A percentile compares a stretch with the other conserved stretches of the same genome.
phyloP scores from a whole-genome alignment of 768 basidiomycete genomes.

The Lactarius hatsudake region DNA sequence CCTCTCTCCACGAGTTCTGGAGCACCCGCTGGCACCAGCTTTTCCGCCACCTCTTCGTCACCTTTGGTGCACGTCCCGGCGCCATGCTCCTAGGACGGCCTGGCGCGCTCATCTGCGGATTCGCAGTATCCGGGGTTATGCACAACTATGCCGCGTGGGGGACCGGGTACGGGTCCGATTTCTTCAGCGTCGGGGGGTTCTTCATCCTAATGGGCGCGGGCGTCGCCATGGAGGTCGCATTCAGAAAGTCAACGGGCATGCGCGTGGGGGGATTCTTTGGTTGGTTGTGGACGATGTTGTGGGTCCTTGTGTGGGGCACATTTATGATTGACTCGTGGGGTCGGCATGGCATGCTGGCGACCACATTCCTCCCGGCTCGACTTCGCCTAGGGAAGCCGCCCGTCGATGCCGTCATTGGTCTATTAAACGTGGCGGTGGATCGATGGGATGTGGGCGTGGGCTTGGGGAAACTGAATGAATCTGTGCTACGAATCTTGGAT shows the following conservation, averaged over 20 bases:
- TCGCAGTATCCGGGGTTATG: slow-evolving; percentile 54
- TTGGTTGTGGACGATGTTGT: slow-evolving; percentile 47
- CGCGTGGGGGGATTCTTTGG: slow-evolving; percentile 50
- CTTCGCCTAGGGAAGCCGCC: slow-evolving; percentile 6
- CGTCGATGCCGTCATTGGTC: not conserved
- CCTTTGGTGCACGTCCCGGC: slow-evolving; percentile 36
- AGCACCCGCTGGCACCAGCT: slow-evolving; percentile 12
- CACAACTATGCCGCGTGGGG: slow-evolving; percentile 60
- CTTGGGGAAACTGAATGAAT: not conserved
- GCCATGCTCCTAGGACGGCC: slow-evolving; percentile 29
- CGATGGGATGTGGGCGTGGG: not conserved
- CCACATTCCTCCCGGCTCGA: not conserved
- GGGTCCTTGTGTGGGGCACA: slow-evolving; percentile 23
- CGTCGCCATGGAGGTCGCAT: slow-evolving; percentile 47
- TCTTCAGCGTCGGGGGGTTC: slow-evolving; percentile 43
- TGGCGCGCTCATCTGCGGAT: slow-evolving; percentile 49
- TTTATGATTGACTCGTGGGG: slow-evolving; percentile 12
- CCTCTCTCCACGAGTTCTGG: slow-evolving; percentile 41
- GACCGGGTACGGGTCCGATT: slow-evolving; percentile 53
- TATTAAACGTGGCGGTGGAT: not conserved
- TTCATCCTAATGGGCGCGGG: slow-evolving; percentile 60
- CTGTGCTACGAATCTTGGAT: not conserved
- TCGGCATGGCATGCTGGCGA: slow-evolving; percentile 13
- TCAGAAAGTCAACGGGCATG: slow-evolving; percentile 42
- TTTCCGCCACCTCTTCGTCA: slow-evolving; percentile 35